Evolutionary conservation across 129 eudicot species (phyloP).

Genomic region (sunflower (Helianthus annuus)): DNA sequence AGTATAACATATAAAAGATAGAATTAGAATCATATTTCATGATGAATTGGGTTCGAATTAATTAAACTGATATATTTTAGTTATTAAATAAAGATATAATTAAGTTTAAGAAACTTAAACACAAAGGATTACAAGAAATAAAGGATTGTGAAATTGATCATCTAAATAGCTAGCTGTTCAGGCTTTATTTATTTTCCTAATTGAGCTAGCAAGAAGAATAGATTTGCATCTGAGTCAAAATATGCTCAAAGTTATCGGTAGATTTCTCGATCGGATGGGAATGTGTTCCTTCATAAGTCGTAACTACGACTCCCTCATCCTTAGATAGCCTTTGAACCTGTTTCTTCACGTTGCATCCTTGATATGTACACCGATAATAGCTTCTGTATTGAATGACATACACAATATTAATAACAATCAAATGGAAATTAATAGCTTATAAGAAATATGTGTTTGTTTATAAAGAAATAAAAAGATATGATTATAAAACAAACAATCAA

Average conservation of each 20-base stretch:
- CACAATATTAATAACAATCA: background rate
- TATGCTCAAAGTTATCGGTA: conserved; percentile 77
- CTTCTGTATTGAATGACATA: conserved; percentile 41
- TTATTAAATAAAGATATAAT: conserved; percentile 11
- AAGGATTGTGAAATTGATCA: conserved; percentile 16
- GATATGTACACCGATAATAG: conserved; percentile 72
- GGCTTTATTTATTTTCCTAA: conserved; percentile 10
- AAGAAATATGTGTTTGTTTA: background rate
- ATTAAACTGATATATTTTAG: conserved; percentile 13
- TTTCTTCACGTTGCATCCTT: conserved; percentile 78
- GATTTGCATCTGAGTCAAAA: conserved; percentile 71
- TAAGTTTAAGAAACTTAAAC: conserved; percentile 9
- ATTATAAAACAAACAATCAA: too few species aligned
- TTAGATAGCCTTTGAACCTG: conserved; percentile 78
- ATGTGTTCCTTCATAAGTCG: conserved; percentile 83
- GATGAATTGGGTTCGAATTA: background rate
- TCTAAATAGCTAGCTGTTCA: conserved; percentile 24
- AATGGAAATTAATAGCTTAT: background rate
- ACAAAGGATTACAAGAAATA: conserved; percentile 13
- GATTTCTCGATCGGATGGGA: conserved; percentile 70
- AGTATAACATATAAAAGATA: too few species aligned
- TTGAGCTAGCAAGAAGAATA: conserved; percentile 42
- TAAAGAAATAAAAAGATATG: too few species aligned
- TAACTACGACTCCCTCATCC: conserved; percentile 72
- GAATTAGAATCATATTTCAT: background rate